These are phyloP conservation scores for Botryosphaeria agaves DNA, from an alignment of 2,329 filamentous ascomycete genomes.

Conservation along the genomic window DNA sequence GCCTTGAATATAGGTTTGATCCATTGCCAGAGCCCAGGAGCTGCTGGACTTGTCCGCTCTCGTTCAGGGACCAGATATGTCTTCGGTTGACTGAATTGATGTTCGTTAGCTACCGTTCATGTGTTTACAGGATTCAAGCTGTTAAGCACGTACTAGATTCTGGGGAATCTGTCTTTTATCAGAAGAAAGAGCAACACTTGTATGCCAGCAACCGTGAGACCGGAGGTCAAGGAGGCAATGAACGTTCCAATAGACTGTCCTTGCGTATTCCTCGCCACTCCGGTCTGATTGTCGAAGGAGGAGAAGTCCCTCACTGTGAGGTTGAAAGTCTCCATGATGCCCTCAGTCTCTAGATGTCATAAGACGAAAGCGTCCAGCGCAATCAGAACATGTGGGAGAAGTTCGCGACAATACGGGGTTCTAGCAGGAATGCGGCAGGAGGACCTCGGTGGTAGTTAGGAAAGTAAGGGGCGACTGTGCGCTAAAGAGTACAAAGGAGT, in stretches of 20 bases:
- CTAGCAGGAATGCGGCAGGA: no score
- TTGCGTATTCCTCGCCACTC: no score
- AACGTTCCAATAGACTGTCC: conserved; percentile 17
- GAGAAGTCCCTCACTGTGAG: no score
- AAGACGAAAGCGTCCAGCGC: no score
- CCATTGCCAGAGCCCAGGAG: conserved; percentile 37
- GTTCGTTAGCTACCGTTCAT: conserved; percentile 1
- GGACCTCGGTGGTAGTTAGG: no score
- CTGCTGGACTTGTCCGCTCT: conserved; percentile 64
- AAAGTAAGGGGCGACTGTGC: no score
- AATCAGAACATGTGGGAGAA: no score
- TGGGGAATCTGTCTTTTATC: conserved; percentile 58
- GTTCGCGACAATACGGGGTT: no score
- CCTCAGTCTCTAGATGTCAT: no score
- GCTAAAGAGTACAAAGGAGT: no score
- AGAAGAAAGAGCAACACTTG: conserved; percentile 55
- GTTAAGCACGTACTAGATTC: conserved; percentile 53
- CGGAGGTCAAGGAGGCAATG: conserved; percentile 17
- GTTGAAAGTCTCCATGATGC: no score
- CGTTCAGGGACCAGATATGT: conserved; percentile 75
- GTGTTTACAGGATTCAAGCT: conserved; percentile 7
- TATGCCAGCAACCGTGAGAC: conserved; percentile 15
- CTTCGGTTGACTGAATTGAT: conserved; percentile 44
- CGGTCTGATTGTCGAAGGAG: no score
- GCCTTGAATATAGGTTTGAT: conserved; percentile 43